A percentile compares a stretch with the other conserved stretches of the same genome.
phyloP scores from a whole-genome alignment of 345 rosid species.

The Lepidium didymum region DNA sequence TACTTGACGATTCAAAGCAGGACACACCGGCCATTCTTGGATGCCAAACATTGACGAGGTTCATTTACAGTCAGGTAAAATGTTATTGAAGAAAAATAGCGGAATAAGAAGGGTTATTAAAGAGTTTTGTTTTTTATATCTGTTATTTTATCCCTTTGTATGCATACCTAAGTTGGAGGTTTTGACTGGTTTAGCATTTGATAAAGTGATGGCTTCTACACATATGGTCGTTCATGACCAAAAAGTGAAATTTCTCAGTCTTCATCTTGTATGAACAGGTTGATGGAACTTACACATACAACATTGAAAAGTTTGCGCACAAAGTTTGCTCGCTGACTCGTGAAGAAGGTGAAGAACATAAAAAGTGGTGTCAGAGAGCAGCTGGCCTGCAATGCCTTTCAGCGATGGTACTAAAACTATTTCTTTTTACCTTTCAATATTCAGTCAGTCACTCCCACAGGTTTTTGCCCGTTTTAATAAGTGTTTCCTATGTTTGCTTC shows the following conservation, averaged over 20 bases:
- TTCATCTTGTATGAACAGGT: constrained; percentile 41
- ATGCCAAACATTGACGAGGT: constrained; percentile 77
- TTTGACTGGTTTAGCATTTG: background rate
- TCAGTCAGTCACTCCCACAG: background rate
- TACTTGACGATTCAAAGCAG: constrained; percentile 68
- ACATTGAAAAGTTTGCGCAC: constrained; percentile 60
- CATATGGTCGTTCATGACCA: background rate
- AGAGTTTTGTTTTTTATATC: background rate
- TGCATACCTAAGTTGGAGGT: background rate
- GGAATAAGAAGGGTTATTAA: background rate
- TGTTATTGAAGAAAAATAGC: background rate
- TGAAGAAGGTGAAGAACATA: constrained; percentile 45
- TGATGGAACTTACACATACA: constrained; percentile 73
- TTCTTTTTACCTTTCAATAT: background rate
- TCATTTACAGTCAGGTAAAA: constrained; percentile 77
- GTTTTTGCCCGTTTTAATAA: background rate
- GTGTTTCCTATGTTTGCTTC: background rate
- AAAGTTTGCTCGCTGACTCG: constrained; percentile 66
- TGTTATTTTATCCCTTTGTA: background rate
- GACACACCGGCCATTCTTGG: constrained; percentile 62
- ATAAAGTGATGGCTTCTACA: constrained; percentile 2
- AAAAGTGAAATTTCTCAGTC: background rate
- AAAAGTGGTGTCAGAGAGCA: constrained; percentile 47
- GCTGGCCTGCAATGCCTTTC: constrained; percentile 88
- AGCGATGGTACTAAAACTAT: constrained; percentile 59